Evolutionary conservation across 2,329 filamentous ascomycete species (phyloP).

Genomic region (Dryadomyces quercus-mongolicae): DNA sequence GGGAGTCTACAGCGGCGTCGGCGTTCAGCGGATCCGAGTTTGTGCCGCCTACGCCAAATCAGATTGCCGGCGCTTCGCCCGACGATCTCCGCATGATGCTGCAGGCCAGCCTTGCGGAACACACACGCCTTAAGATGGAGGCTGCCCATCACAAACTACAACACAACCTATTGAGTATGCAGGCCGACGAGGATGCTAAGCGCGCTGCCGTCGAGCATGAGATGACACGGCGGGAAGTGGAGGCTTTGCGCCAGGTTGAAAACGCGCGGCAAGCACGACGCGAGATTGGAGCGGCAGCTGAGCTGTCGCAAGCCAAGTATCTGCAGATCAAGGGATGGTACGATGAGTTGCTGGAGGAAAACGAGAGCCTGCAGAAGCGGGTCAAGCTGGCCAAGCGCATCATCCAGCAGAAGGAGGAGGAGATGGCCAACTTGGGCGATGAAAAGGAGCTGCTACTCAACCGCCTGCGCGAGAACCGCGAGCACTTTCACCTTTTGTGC

Average conservation of each 20-base stretch:
- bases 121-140: constrained; percentile 60
- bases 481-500: constrained; percentile 70
- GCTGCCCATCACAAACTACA: constrained; percentile 86
- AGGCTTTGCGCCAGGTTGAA: constrained; percentile 67
- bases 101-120: constrained; percentile 40
- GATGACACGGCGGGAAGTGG: constrained; percentile 79
- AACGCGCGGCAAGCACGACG: constrained; percentile 49
- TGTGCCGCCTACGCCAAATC: constrained; percentile 31
- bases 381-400: constrained; percentile 64
- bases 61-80: constrained; percentile 38
- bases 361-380: constrained; percentile 49
- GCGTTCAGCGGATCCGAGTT: constrained; percentile 24
- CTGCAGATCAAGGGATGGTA: constrained; percentile 54
- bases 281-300: constrained; percentile 33
- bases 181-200: constrained; percentile 74
- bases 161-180: constrained; percentile 70
- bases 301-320: constrained; percentile 41
- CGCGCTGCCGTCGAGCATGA: constrained; percentile 84
- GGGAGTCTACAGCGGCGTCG: constrained; percentile 1
- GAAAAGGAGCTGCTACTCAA: constrained; percentile 67
- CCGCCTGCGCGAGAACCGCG: constrained; percentile 78
- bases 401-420: constrained; percentile 66
- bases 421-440: constrained; percentile 56
- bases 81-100: constrained; percentile 48
- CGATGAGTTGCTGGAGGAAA: constrained; percentile 55